Evolutionary conservation across 83 land plant species (phyloP).

Genomic region (Diphasiastrum complanatum): DNA sequence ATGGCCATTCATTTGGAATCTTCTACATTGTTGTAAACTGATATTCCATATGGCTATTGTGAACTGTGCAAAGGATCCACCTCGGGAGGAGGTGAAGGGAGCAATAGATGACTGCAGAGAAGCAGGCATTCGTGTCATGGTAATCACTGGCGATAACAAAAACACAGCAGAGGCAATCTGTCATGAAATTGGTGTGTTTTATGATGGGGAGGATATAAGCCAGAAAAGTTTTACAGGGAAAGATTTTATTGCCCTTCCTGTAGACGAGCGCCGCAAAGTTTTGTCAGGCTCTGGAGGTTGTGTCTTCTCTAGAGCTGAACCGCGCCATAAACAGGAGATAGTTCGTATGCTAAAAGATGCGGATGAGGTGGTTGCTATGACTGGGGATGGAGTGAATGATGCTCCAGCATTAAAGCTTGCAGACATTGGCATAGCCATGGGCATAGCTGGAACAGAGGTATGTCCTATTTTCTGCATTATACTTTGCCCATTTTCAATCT

Average conservation of each 20-base stretch:
- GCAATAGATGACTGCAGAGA: slow-evolving; percentile 62
- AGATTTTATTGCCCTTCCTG: slow-evolving; percentile 53
- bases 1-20: not conserved
- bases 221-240: slow-evolving; percentile 57
- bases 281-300: slow-evolving; percentile 50
- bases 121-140: slow-evolving; percentile 73
- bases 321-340: slow-evolving; percentile 85
- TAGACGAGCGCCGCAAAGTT: slow-evolving; percentile 34
- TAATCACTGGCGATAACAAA: slow-evolving; percentile 84
- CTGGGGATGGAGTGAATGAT: slow-evolving; percentile 96
- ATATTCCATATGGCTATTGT: not conserved
- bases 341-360: slow-evolving; percentile 66
- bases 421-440: slow-evolving; percentile 90
- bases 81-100: slow-evolving; percentile 60
- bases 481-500: slow-evolving; percentile 1
- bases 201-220: slow-evolving; percentile 33
- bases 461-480: not conserved
- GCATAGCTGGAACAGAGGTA: slow-evolving; percentile 84
- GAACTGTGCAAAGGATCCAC: slow-evolving; percentile 53
- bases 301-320: slow-evolving; percentile 82
- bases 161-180: slow-evolving; percentile 82
- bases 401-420: slow-evolving; percentile 87
- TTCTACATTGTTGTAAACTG: too few species aligned
- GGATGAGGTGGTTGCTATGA: slow-evolving; percentile 88
- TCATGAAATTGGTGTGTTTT: slow-evolving; percentile 55